Conservation (phyloP, 1,284 basidiomycete genomes). For the Schizophyllum commune region DNA sequence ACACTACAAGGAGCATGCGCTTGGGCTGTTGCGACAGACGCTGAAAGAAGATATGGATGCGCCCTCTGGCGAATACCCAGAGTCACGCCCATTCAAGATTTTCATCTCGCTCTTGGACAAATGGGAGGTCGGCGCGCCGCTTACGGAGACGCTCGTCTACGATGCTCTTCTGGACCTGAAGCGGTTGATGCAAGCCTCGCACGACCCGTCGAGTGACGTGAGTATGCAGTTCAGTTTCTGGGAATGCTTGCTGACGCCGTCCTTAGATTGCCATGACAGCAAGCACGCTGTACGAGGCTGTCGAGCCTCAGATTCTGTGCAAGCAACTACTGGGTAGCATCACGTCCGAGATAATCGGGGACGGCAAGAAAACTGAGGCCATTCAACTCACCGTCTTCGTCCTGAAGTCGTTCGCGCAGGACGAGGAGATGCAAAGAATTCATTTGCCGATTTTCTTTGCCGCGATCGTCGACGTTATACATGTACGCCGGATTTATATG, state of each 20-base stretch:
- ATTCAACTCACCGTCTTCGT: constrained; percentile 63
- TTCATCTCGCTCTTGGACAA: constrained; percentile 94
- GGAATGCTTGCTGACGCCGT: constrained; percentile 2
- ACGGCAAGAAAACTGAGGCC: constrained; percentile 42
- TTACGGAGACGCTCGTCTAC: constrained; percentile 75
- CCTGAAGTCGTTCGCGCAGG: constrained; percentile 67
- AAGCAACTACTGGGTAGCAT: constrained; percentile 59
- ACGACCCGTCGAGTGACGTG: constrained; percentile 59
- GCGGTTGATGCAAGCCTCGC: constrained; percentile 40
- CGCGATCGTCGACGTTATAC: constrained; percentile 53
- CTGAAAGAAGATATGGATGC: constrained; percentile 74
- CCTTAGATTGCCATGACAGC: constrained; percentile 75
- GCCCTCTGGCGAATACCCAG: constrained; percentile 61
- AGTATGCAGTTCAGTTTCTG: constrained; percentile 15
- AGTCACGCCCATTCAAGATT: constrained; percentile 88
- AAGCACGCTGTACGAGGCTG: constrained; percentile 85
- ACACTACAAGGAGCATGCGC: constrained; percentile 62
- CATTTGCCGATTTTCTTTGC: constrained; percentile 77
- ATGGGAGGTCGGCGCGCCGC: constrained; percentile 85
- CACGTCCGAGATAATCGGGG: constrained; percentile 41
- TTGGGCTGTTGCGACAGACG: constrained; percentile 62
- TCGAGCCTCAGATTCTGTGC: constrained; percentile 89
- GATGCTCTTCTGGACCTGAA: constrained; percentile 74
- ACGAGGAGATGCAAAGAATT: constrained; percentile 74
- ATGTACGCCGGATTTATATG: constrained; percentile 31